Evolutionary conservation across 2,329 filamentous ascomycete species (phyloP).

Genomic region (Nemania sp.): DNA sequence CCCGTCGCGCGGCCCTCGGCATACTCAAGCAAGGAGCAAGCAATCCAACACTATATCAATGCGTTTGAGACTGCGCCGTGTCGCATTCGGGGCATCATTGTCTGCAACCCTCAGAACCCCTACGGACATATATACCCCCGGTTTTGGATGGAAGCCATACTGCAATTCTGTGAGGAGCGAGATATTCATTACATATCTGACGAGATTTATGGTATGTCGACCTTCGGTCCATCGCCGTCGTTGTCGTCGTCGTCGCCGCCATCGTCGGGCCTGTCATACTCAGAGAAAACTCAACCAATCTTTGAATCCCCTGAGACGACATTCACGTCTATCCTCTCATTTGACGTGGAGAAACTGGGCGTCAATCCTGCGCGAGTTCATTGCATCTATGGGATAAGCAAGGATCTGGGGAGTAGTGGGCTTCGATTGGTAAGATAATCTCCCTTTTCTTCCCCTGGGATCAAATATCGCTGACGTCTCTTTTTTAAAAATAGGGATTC

Average conservation of each 20-base stretch:
- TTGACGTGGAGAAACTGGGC: slow-evolving; percentile 5
- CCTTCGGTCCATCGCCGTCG: slow-evolving; percentile 5
- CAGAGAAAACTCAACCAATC: slow-evolving; percentile 14
- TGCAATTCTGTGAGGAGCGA: slow-evolving; percentile 13
- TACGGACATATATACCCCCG: slow-evolving; percentile 14
- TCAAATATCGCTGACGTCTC: not conserved
- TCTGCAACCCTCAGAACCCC: slow-evolving; percentile 16
- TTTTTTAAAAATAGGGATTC: slow-evolving; percentile 3
- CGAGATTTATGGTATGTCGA: slow-evolving; percentile 18
- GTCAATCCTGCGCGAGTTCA: slow-evolving; percentile 16
- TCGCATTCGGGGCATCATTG: slow-evolving; percentile 16
- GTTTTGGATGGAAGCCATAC: slow-evolving; percentile 15
- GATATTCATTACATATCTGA: slow-evolving; percentile 18
- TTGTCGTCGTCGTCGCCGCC: not conserved
- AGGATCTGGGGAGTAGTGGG: slow-evolving; percentile 15
- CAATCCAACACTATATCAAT: slow-evolving; percentile 8
- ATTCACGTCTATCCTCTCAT: slow-evolving; percentile 11
- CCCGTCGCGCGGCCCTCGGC: slow-evolving; percentile 8
- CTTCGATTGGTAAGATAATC: slow-evolving; percentile 14
- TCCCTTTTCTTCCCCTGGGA: no score
- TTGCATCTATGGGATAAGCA: slow-evolving; percentile 18
- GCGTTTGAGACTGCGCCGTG: slow-evolving; percentile 6
- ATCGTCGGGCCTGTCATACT: not conserved
- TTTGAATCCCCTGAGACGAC: slow-evolving; percentile 15
- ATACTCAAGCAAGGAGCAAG: slow-evolving; percentile 12